Evolutionary conservation across 495 filamentous ascomycete species (phyloP).

Genomic region (Monascus purpureus): DNA sequence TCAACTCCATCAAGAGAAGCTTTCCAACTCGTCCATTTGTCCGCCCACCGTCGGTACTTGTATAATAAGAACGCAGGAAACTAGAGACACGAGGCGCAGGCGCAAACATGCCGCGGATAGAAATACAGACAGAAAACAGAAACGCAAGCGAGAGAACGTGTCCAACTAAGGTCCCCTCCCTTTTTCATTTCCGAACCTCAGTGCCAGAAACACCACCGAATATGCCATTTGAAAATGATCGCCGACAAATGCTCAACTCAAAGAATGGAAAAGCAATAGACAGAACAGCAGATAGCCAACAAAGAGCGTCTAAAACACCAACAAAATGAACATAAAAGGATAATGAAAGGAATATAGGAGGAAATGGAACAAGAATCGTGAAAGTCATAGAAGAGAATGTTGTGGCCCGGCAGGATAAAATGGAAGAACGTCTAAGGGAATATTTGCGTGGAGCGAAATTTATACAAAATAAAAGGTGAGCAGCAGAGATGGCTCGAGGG

Average conservation of each 20-base stretch:
- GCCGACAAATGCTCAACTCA: slow-evolving; percentile 31
- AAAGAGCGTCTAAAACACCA: slow-evolving; percentile 4
- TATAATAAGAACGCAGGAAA: too few species aligned
- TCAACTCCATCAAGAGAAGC: too few species aligned
- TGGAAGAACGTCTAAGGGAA: neutral
- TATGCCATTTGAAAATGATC: slow-evolving; percentile 12
- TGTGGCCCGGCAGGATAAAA: neutral
- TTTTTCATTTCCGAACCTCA: slow-evolving; percentile 12
- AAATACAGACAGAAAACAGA: slow-evolving; percentile 6
- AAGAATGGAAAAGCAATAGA: slow-evolving; percentile 9
- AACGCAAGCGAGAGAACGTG: slow-evolving; percentile 12
- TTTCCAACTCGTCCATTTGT: too few species aligned
- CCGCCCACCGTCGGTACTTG: too few species aligned
- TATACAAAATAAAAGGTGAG: neutral
- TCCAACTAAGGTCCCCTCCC: slow-evolving; percentile 1
- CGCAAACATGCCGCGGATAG: too few species aligned
- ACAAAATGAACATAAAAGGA: slow-evolving; percentile 1
- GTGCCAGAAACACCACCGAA: slow-evolving; percentile 8
- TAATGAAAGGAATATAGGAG: slow-evolving; percentile 4
- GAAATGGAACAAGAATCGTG: slow-evolving; percentile 6
- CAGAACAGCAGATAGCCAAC: slow-evolving; percentile 1
- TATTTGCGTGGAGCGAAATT: neutral
- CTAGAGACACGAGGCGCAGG: too few species aligned
- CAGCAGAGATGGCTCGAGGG: too few species aligned
- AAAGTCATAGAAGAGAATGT: slow-evolving; percentile 9